Evolutionary conservation across 2,329 filamentous ascomycete species (phyloP), one percentile per base, ranked within the genome.

Genomic region (Blastomyces silverae): DNA sequence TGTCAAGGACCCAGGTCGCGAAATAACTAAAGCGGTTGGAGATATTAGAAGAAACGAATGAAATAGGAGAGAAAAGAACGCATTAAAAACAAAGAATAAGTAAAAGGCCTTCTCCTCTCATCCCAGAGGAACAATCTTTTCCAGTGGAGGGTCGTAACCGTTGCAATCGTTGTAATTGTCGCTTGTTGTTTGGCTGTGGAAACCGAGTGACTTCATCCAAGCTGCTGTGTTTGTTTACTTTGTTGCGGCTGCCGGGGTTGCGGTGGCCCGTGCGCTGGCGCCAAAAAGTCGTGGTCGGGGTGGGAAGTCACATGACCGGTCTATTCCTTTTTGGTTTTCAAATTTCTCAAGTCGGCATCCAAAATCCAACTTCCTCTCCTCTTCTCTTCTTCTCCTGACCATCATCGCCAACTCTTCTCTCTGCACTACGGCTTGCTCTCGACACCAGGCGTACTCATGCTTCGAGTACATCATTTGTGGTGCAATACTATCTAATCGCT

Each of bases 191-290:
- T 2, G 13, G 22, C 39, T 10, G 2, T 42, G 13, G 13, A 17
- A 60, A 13, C 10, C 13, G n/a, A 48, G 37, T 61, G 58, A 46
- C 39, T 48, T 50, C 58, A 61, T 61, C 39, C n/a, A 39, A 22
- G 28, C 11, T 39, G 2, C 37, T 20, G 60, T 62, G 61, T 62
- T 62, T 62, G 61, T 62, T 62, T 62, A 62, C 61, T 28, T 53
- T 25, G 25, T 42, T 44, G 20, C 25, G 42, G 25, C 7, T 48
- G 31, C n/a, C 31, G 15, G 25, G 42, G 22, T 28, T 28, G 31
- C 25, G 13, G 20, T 62, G 61, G 61, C 34, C 61, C 61, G 46
- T 53, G 61, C 61, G 3, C 37, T 42, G 22, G 59, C 44, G 59
- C 60, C 48, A 61, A 64, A 64, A 52, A 22, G 1, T 25, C 39